Evolutionary conservation across 148 eudicot species (phyloP), one percentile per base, ranked within the genome.

Genomic region (Rhododendron vialii): DNA sequence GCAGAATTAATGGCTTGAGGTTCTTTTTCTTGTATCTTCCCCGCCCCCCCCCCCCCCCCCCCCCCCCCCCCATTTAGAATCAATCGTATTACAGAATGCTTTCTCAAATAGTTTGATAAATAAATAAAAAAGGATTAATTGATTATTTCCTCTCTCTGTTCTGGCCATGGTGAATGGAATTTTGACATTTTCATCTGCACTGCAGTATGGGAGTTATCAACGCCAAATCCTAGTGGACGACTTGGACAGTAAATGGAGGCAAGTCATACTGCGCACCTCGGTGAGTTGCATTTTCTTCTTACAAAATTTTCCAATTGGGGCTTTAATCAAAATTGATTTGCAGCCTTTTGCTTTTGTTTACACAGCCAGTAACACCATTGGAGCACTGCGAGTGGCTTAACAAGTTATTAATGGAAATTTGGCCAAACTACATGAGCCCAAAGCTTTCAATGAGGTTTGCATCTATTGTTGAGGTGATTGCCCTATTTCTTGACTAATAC

Each of bases 301-400:
- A 41, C 7, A 41, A 41, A 41, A 41, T 6, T 41, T 41, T 41
- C 45, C 45, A 41, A 6, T 41, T 41, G 45, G 45, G 7, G 45
- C 45, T 6, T 41, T 41, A 41, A 6, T 12, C 12, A 7, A 51
- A 17, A 24, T 69, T 81, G 76, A 77, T 41, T 41, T 41, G 45
- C 45, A 41, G 45, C 45, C 69, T 22, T 48, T 82, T 30, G 38
- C 67, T 80, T 26, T 82, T 24, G 51, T 88, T 48, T 86, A 63
- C 45, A 41, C 48, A 97, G 99, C 94, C 96, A 69, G 88, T 88
- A 59, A 97, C 99, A 82, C 95, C 99, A 41, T 82, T 94, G 91
- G 99, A 97, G 87, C 96, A 94, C 85, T 97, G 98, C 89, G 95
- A 94, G 87, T 97, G 99, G 99, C 92, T 97, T 85, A 95, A 95